Base-by-base conservation (phyloP, 2,329 filamentous ascomycete genomes). In the Trichoderma sp. region DNA sequence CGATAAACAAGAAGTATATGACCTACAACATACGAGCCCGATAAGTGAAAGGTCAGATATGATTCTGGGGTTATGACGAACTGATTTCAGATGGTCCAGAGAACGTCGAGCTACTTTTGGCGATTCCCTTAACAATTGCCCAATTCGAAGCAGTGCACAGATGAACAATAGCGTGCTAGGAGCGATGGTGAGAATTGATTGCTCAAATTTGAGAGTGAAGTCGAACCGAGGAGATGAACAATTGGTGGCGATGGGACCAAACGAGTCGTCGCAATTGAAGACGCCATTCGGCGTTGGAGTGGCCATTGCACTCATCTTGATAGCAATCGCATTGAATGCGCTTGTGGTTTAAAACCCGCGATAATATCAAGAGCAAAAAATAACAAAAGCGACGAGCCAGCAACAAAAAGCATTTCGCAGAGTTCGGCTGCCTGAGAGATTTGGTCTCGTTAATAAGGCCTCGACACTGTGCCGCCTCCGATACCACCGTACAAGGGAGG, bases 161-260 rank as follows among this genome's bases (percentile, higher is more conserved):
- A 25, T 19, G 1, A 50, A 25, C 13, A 35, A 52, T 15, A 48
- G 45, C 27, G 59, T 35, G 37, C 25, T 22, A 4, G 69, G 69
- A 10, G 37, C 32, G 17, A 71, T 69, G n/a, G 67, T 67, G 9
- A 72, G 35, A 10, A 71, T 32, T 5, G 64, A 37, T 37, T 72
- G 69, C 56, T 72, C 68, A 29, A 72, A 72, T 22, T 65, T 59
- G 15, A 72, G 60, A 25, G 69, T 72, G 19, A 72, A 68, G 67
- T 72, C 70, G 59, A 71, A 56, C 22, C 32, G 53, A 35, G 32
- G 53, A 56, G 53, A 35, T n/a, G 32, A 35, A 35, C 6, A 29
- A 37, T 45, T 60, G 25, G n/a, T 64, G 67, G 60, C 61, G 50
- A 39, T 25, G 32, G 61, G 68, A 27, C 60, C 59, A 45, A 65